phyloP scores from a whole-genome alignment of 2,329 filamentous ascomycete genomes.

The Trichoderma endophyticum region DNA sequence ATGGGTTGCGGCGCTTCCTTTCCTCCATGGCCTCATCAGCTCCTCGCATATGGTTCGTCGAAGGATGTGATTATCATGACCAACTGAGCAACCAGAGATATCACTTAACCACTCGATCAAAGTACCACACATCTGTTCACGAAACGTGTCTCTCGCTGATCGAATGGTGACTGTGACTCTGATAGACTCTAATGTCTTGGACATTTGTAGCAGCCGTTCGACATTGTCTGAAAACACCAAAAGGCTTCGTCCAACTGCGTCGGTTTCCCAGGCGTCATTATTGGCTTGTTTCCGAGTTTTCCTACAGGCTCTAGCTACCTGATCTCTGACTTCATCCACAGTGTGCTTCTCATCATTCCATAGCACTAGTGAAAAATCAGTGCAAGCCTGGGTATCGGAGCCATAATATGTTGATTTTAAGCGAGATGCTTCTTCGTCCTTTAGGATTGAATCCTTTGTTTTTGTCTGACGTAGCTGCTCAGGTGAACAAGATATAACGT shows the following conservation, averaged over 20 bases:
- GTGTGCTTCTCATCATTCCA: constrained; percentile 99
- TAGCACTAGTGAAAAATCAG: constrained; percentile 77
- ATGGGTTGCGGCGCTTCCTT: constrained; percentile 80
- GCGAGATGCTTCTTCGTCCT: constrained; percentile 78
- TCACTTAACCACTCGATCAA: constrained; percentile 96
- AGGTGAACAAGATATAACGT: constrained; percentile 95
- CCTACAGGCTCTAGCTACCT: constrained; percentile 84
- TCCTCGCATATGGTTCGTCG: constrained; percentile 85
- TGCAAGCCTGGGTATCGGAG: constrained; percentile 41
- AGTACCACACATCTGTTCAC: constrained; percentile 97
- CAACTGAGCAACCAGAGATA: constrained; percentile 84
- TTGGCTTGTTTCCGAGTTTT: constrained; percentile 67
- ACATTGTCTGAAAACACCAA: constrained; percentile 74
- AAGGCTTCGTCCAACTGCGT: constrained; percentile 82
- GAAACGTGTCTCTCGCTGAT: constrained; percentile 89
- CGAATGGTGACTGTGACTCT: constrained; percentile 94
- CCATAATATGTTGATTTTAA: constrained; percentile 71
- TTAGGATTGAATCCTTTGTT: constrained; percentile 72
- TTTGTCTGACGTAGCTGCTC: constrained; percentile 89
- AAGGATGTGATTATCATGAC: constrained; percentile 73
- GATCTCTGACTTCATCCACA: constrained; percentile 81
- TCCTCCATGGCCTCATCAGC: constrained; percentile 80
- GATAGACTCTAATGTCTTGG: constrained; percentile 87
- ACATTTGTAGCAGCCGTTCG: constrained; percentile 69
- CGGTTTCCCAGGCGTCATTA: constrained; percentile 78